Percentiles rank a stretch among this genome's conserved stretches.
phyloP scores from a whole-genome alignment of 164 flowering plant genomes.

The Sextonia rubra region DNA sequence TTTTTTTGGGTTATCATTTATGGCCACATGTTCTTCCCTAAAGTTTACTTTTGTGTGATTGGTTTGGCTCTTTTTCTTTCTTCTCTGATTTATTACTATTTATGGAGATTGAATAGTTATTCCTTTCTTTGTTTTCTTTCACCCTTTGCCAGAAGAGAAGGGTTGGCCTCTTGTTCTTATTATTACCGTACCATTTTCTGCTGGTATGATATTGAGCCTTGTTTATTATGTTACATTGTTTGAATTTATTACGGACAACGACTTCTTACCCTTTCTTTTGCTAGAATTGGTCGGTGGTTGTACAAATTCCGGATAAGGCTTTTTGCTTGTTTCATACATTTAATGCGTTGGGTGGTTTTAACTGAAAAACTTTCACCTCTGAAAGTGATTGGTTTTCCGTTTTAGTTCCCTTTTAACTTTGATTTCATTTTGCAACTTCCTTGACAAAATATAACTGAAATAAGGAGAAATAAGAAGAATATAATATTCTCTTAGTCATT shows the following conservation, averaged over 20 bases:
- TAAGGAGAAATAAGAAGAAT: no score
- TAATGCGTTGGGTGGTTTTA: constrained; percentile 17
- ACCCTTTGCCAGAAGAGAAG: constrained; percentile 12
- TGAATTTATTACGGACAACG: constrained; percentile 40
- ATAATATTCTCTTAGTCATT: no score
- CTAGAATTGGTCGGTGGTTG: constrained; percentile 7
- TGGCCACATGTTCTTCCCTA: constrained; percentile 11
- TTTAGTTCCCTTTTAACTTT: no score
- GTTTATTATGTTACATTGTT: constrained; percentile 17
- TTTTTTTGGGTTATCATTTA: neutral
- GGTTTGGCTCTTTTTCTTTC: constrained; percentile 7
- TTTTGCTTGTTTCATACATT: constrained; percentile 16
- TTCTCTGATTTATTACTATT: constrained; percentile 24
- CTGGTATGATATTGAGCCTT: constrained; percentile 13
- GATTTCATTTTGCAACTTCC: neutral
- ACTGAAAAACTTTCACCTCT: neutral
- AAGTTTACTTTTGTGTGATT: constrained; percentile 1
- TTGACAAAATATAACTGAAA: no score
- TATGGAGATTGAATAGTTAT: constrained; percentile 17
- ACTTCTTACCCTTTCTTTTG: constrained; percentile 28
- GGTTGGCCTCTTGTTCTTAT: constrained; percentile 24
- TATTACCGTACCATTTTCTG: constrained; percentile 20
- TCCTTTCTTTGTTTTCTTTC: constrained; percentile 19
- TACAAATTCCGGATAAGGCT: neutral
- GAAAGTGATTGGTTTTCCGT: neutral